Evolutionary conservation across 345 rosid species (phyloP), one percentile per base, ranked within the genome.

Genomic region (Salix caprea): DNA sequence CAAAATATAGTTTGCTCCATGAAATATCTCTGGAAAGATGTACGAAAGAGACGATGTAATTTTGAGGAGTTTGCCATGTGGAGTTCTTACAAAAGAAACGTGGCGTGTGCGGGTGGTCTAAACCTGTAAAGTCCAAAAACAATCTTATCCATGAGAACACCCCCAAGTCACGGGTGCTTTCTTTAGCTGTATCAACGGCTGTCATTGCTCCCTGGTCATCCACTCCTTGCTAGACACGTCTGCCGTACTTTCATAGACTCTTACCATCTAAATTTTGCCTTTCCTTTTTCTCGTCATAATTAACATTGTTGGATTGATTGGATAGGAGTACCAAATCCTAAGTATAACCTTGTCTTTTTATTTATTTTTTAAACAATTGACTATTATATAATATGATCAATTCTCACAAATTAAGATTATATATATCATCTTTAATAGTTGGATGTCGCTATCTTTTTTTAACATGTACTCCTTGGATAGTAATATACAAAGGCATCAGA

Each of bases 161-260:
- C 44, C 79, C 80, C 73, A 77, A 86, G 85, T 86, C 92, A 84
- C 85, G 90, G 85, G 69, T 80, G 77, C 78, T 74, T 23, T 58
- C 23, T 0, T 77, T 76, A 79, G 73, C 62, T 60, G 30, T 40
- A 86, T 82, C 84, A 9, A 67, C 76, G 71, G 79, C 76, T 78
- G 72, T 56, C 7, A 26, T 74, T 40, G 36, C 4, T 2, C 42
- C 34, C 85, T 80, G 34, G 65, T 79, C 71, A 7, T 0, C 78
- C 71, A 7, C 1, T 0, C 4, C 7, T 2, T 26, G 79, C 77
- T 86, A 76, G 28, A 58, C 64, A 1, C 64, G 64, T 4, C 64
- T 58, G 11, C 64, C 64, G 64, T 58, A 23, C 64, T 7, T n/a
- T 4, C 28, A n/a, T 58, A 4, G 64, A 54, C 60, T 34, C 2